phyloP scores from a whole-genome alignment of 129 eudicot genomes.

The Flaveria robusta region DNA sequence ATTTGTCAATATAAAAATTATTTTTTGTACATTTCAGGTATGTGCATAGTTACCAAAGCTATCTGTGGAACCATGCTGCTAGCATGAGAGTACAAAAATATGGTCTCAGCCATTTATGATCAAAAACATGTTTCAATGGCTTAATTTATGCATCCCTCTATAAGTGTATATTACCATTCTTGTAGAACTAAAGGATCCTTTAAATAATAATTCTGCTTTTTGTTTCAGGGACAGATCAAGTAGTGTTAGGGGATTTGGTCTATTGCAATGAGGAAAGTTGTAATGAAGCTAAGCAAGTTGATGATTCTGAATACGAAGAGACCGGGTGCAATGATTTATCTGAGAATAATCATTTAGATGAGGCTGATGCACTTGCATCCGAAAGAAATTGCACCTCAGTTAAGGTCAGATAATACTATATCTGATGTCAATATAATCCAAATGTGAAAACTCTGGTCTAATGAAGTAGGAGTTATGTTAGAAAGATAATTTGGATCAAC shows the following conservation, averaged over 20 bases:
- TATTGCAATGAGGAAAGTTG: slow-evolving; percentile 55
- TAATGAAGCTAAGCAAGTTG: slow-evolving; percentile 35
- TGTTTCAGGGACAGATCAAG: slow-evolving; percentile 59
- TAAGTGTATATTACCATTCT: not conserved
- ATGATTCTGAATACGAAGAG: slow-evolving; percentile 45
- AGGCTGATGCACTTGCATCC: slow-evolving; percentile 52
- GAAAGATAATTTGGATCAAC: not conserved
- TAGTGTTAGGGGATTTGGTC: slow-evolving; percentile 87
- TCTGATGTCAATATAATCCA: slow-evolving; percentile 9
- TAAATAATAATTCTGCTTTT: not conserved
- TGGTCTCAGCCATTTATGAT: slow-evolving; percentile 44
- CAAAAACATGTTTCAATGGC: not conserved
- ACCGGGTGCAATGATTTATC: slow-evolving; percentile 38
- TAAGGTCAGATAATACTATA: slow-evolving; percentile 50
- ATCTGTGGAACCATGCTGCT: slow-evolving; percentile 90
- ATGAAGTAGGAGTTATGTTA: not conserved
- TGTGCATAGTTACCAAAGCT: slow-evolving; percentile 92
- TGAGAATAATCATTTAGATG: slow-evolving; percentile 51
- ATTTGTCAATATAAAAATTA: not conserved
- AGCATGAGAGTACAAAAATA: slow-evolving; percentile 79
- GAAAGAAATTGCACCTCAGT: slow-evolving; percentile 51
- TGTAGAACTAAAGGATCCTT: not conserved
- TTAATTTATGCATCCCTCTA: not conserved
- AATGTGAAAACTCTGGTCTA: not conserved
- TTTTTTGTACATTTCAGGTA: slow-evolving; percentile 51